Conservation (phyloP, 345 rosid species). For the Lepidium africanum region DNA sequence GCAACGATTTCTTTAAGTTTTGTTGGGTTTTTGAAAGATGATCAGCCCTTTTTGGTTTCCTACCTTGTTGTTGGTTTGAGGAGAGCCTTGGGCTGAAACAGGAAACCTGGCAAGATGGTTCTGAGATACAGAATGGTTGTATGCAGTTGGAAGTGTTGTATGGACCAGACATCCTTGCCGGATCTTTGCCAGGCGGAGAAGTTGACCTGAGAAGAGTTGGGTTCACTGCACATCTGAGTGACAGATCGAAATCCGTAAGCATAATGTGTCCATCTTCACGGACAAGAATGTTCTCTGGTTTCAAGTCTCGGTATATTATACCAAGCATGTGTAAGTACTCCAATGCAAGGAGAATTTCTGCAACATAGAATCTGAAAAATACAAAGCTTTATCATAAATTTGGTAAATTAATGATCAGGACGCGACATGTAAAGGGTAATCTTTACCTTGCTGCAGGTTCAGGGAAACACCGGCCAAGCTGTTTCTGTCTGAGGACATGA, state of each 20-base stretch:
- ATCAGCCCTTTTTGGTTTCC: conserved; percentile 52
- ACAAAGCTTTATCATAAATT: not conserved
- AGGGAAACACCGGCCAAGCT: conserved; percentile 64
- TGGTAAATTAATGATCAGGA: not conserved
- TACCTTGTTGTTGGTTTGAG: conserved; percentile 51
- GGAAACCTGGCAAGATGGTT: conserved; percentile 68
- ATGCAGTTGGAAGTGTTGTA: conserved; percentile 66
- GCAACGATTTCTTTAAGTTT: conserved; percentile 49
- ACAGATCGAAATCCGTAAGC: conserved; percentile 96
- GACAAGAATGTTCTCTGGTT: conserved; percentile 94
- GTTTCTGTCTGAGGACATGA: conserved; percentile 93
- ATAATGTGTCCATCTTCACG: conserved; percentile 97
- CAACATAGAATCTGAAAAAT: conserved; percentile 79
- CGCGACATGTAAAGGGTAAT: not conserved
- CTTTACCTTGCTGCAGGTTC: conserved; percentile 93
- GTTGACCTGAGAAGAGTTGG: conserved; percentile 79
- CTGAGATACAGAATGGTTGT: conserved; percentile 65
- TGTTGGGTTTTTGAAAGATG: conserved; percentile 24
- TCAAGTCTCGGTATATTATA: conserved; percentile 80
- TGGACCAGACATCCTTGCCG: conserved; percentile 65
- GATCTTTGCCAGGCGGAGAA: conserved; percentile 41
- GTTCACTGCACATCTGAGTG: conserved; percentile 77
- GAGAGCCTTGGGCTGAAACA: conserved; percentile 90
- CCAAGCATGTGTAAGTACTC: conserved; percentile 99
- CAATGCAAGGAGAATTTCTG: conserved; percentile 93